A percentile compares a stretch with the other conserved stretches of the same genome.
phyloP scores from a whole-genome alignment of 257 asterid species.

The Jasminum sambac region DNA sequence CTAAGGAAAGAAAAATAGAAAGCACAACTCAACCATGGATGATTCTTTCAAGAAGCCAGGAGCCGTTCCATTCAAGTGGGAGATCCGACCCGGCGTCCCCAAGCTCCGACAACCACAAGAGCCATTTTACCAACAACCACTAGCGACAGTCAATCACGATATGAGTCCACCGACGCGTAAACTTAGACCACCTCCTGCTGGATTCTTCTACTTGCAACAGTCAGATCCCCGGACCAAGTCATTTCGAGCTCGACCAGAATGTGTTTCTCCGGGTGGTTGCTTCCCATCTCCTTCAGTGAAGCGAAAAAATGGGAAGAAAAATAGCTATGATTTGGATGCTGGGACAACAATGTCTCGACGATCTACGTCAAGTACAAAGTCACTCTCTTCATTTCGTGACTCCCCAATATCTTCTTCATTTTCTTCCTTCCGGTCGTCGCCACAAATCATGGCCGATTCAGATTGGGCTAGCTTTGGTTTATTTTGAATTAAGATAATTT shows the following conservation, averaged over 20 bases:
- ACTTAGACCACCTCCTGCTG: conserved; percentile 70
- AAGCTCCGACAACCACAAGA: conserved; percentile 34
- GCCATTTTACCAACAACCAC: conserved; percentile 1
- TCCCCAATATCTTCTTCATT: conserved; percentile 37
- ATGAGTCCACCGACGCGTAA: conserved; percentile 21
- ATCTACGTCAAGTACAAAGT: conserved; percentile 54
- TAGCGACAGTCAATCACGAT: not conserved
- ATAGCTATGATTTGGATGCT: conserved; percentile 35
- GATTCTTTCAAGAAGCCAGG: conserved; percentile 71
- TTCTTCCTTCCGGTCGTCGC: conserved; percentile 39
- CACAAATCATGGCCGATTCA: conserved; percentile 37
- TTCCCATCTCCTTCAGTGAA: conserved; percentile 46
- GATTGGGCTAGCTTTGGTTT: conserved; percentile 58
- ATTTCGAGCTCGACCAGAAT: conserved; percentile 23
- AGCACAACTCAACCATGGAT: conserved; percentile 38
- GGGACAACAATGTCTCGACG: conserved; percentile 38
- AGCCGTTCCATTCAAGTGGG: conserved; percentile 83
- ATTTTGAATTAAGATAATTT: conserved; percentile 31
- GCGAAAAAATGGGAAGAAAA: conserved; percentile 27
- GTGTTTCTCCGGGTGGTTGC: conserved; percentile 45
- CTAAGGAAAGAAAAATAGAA: not conserved
- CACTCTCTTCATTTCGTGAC: conserved; percentile 35
- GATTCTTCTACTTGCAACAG: conserved; percentile 32
- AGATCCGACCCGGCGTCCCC: conserved; percentile 87
- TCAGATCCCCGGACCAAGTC: conserved; percentile 43